Percentiles rank a stretch among this genome's conserved stretches.
phyloP scores from a whole-genome alignment of 2,329 filamentous ascomycete species.

The Botrytis galanthina region DNA sequence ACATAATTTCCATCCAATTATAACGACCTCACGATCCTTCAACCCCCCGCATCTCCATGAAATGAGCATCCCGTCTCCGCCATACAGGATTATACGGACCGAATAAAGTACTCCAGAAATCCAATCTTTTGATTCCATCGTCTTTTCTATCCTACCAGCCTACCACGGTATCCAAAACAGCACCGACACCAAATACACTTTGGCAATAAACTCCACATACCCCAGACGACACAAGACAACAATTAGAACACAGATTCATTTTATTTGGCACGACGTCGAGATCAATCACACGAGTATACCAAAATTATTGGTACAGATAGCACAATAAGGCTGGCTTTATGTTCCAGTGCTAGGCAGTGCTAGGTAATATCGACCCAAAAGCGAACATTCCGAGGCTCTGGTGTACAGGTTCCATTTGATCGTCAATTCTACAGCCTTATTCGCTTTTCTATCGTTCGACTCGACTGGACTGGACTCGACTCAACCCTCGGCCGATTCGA shows the following conservation, averaged over 20 bases:
- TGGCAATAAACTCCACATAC: neutral
- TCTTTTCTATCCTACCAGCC: neutral
- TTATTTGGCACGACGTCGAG: neutral
- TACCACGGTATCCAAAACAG: neutral
- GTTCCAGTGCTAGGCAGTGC: neutral
- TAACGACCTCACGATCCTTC: neutral
- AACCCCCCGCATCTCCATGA: conserved; percentile 21
- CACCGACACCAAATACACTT: neutral
- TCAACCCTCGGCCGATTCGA: neutral
- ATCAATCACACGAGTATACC: neutral
- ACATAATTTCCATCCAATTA: neutral
- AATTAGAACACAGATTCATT: neutral
- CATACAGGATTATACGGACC: conserved; percentile 21
- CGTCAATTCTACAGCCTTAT: conserved; percentile 1
- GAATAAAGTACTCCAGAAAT: conserved; percentile 18
- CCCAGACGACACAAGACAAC: neutral
- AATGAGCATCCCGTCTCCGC: conserved; percentile 21
- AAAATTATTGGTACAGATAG: neutral
- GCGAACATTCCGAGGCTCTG: neutral
- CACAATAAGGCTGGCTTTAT: neutral
- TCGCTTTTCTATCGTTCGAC: neutral
- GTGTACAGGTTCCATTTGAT: neutral
- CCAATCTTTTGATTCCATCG: conserved; percentile 3
- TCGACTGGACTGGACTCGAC: neutral
- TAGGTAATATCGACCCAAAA: conserved; percentile 1